Evolutionary conservation across 2,329 filamentous ascomycete genomes (phyloP).

Genomic region (Aspergillus novoparasiticus): DNA sequence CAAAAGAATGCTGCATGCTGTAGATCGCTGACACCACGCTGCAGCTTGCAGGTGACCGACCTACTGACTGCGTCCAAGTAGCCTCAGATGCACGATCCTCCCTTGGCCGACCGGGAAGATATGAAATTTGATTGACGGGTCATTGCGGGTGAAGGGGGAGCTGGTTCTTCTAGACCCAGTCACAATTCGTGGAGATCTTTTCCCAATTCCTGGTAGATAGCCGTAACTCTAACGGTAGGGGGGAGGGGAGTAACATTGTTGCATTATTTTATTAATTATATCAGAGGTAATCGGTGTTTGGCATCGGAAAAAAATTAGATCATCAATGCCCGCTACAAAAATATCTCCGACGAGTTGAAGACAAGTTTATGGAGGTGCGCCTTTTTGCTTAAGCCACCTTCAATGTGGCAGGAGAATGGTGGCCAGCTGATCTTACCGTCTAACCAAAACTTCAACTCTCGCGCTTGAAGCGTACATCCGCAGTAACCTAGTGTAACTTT

Average conservation of each 20-base stretch:
- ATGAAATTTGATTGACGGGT: constrained; percentile 9
- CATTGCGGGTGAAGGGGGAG: constrained; percentile 1
- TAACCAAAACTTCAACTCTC: constrained; percentile 4
- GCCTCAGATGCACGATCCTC: constrained; percentile 15
- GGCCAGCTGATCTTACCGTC: constrained; percentile 16
- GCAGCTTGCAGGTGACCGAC: constrained; percentile 20
- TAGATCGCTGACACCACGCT: constrained; percentile 19
- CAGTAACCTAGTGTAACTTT: constrained; percentile 5
- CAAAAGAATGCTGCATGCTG: constrained; percentile 13
- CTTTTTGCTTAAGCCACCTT: not conserved
- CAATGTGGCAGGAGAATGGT: not conserved
- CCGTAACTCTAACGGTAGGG: not conserved
- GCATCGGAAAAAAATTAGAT: not conserved
- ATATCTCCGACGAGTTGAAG: not conserved
- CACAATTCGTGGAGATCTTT: constrained; percentile 13
- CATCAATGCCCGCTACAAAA: not conserved
- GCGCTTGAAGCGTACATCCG: constrained; percentile 10
- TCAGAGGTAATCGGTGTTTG: too few relatives aligned
- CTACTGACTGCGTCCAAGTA: constrained; percentile 16
- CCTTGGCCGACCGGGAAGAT: constrained; percentile 11
- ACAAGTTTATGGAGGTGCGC: not conserved
- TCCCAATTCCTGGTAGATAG: constrained; percentile 5
- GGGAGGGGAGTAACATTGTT: not conserved
- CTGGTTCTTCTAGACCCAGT: not conserved
- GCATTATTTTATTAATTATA: not conserved